Conservation (phyloP, 805 yeast species). For the Kuraishia molischiana region DNA sequence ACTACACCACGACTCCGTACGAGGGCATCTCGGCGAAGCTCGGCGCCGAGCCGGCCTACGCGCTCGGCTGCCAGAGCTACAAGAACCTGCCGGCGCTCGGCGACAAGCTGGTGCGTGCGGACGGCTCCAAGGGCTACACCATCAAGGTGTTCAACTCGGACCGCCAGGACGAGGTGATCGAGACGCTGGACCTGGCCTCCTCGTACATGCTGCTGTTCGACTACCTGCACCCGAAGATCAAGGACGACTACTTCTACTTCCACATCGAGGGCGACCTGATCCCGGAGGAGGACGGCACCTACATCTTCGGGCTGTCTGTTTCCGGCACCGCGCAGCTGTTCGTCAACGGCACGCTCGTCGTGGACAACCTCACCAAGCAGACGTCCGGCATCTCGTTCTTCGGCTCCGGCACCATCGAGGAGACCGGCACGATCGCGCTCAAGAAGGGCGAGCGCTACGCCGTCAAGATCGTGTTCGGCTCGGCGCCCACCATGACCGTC, state of each 20-base stretch:
- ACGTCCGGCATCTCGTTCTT: conserved; percentile 38
- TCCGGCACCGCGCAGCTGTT: conserved; percentile 48
- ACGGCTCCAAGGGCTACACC: conserved; percentile 13
- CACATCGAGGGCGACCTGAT: conserved; percentile 31
- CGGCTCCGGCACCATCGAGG: conserved; percentile 47
- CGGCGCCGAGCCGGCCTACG: conserved; percentile 15
- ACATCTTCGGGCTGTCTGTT: conserved; percentile 41
- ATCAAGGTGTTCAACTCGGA: conserved; percentile 13
- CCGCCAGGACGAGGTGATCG: conserved; percentile 15
- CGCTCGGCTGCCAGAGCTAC: conserved; percentile 27
- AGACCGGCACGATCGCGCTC: conserved; percentile 24
- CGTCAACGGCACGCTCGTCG: conserved; percentile 39
- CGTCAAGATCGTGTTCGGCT: conserved; percentile 39
- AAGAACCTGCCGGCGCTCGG: conserved; percentile 24
- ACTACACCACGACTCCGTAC: conserved; percentile 37
- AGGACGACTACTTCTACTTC: conserved; percentile 25
- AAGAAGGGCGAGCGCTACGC: conserved; percentile 35
- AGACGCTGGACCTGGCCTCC: conserved; percentile 11
- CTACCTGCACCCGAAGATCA: conserved; percentile 14
- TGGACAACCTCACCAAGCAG: conserved; percentile 49
- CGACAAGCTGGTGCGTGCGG: conserved; percentile 6
- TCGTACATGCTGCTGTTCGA: conserved; percentile 15
- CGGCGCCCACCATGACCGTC: conserved; percentile 26
- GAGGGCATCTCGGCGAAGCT: conserved; percentile 27
- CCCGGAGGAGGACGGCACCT: conserved; percentile 38